Percentiles rank a stretch among this genome's conserved stretches.
phyloP scores from a whole-genome alignment of 768 basidiomycete genomes.

The Tulasnella calospora region DNA sequence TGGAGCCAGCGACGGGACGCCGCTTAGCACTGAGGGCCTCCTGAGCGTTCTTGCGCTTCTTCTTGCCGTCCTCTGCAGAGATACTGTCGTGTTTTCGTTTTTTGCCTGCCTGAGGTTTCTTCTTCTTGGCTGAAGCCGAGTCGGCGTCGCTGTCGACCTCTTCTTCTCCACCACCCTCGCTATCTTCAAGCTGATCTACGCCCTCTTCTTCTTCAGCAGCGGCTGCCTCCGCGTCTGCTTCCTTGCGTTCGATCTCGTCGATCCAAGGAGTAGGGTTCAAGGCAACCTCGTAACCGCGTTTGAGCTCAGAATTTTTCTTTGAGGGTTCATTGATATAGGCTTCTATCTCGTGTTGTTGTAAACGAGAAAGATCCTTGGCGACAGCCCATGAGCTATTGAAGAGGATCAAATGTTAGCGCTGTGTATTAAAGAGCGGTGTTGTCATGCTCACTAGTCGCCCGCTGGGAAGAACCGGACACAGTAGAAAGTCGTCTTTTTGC shows the following conservation, averaged over 20 bases:
- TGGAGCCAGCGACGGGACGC: slow-evolving; percentile 27
- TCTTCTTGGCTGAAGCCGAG: slow-evolving; percentile 38
- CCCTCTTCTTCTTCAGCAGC: slow-evolving; percentile 54
- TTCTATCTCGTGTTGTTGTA: slow-evolving; percentile 76
- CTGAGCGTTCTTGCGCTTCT: slow-evolving; percentile 53
- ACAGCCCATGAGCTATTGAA: slow-evolving; percentile 72
- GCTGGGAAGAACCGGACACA: slow-evolving; percentile 86
- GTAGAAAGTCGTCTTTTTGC: slow-evolving; percentile 67
- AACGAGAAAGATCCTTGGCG: slow-evolving; percentile 72
- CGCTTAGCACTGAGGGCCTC: slow-evolving; percentile 27
- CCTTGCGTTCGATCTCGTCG: slow-evolving; percentile 41
- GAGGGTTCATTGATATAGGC: slow-evolving; percentile 71
- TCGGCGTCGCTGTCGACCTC: slow-evolving; percentile 49
- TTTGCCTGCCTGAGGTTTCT: slow-evolving; percentile 32
- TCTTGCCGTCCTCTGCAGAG: slow-evolving; percentile 39
- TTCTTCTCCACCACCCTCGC: slow-evolving; percentile 49
- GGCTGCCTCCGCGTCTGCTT: slow-evolving; percentile 38
- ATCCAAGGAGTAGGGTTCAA: slow-evolving; percentile 67
- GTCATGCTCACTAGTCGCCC: slow-evolving; percentile 78
- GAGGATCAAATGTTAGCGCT: not conserved
- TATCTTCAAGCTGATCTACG: slow-evolving; percentile 61
- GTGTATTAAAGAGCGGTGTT: not conserved
- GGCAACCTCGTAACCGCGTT: slow-evolving; percentile 68
- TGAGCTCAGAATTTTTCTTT: slow-evolving; percentile 69
- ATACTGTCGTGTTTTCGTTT: slow-evolving; percentile 46